Evolutionary conservation across 257 asterid species (phyloP).

Genomic region (Plantago elongata): DNA sequence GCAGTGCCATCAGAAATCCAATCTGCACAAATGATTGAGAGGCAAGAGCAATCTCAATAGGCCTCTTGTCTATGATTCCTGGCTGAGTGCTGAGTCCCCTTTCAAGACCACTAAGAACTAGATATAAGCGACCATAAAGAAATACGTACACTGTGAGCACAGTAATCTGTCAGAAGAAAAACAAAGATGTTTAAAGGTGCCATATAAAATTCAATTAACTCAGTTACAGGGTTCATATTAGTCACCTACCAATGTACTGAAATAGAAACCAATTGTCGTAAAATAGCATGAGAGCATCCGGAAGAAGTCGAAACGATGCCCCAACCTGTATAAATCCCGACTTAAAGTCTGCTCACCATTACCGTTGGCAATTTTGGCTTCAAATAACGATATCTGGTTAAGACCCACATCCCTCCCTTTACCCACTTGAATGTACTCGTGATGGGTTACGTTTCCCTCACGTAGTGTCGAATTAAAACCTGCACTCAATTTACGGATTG

Average conservation of each 20-base stretch:
- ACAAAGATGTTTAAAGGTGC: slow-evolving; percentile 19
- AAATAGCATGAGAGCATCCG: slow-evolving; percentile 95
- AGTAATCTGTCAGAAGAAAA: slow-evolving; percentile 62
- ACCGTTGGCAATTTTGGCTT: slow-evolving; percentile 96
- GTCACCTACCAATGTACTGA: slow-evolving; percentile 80
- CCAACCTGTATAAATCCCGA: slow-evolving; percentile 92
- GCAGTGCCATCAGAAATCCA: slow-evolving; percentile 95
- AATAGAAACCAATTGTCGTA: slow-evolving; percentile 94
- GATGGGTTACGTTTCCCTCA: slow-evolving; percentile 97
- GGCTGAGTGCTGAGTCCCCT: slow-evolving; percentile 62
- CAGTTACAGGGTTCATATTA: slow-evolving; percentile 8
- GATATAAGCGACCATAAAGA: slow-evolving; percentile 95
- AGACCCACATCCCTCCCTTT: slow-evolving; percentile 99
- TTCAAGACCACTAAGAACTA: slow-evolving; percentile 92
- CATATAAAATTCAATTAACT: slow-evolving; percentile 8
- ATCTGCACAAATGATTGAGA: slow-evolving; percentile 95
- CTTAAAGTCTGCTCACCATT: slow-evolving; percentile 97
- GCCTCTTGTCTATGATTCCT: slow-evolving; percentile 50
- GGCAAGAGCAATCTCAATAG: slow-evolving; percentile 90
- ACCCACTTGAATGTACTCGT: slow-evolving; percentile 97
- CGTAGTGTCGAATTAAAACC: slow-evolving; percentile 98
- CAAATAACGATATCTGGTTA: slow-evolving; percentile 93
- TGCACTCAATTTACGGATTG: slow-evolving; percentile 23
- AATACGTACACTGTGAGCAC: slow-evolving; percentile 91
- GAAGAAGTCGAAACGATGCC: slow-evolving; percentile 96